phyloP scores from a whole-genome alignment of 495 filamentous ascomycete genomes.

The Annulohypoxylon stygium region DNA sequence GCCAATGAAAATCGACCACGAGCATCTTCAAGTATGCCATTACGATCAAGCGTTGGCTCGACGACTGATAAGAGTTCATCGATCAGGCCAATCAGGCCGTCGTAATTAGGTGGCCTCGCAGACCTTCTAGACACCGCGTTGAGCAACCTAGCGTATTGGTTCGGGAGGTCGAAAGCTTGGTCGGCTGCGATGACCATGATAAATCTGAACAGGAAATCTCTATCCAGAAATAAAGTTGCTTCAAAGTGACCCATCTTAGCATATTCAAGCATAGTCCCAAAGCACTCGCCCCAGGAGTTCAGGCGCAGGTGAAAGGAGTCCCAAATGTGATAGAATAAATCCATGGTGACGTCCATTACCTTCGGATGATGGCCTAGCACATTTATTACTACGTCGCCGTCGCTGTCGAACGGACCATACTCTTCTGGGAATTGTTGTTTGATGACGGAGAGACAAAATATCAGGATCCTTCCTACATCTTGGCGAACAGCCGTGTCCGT shows the following conservation, averaged over 20 bases:
- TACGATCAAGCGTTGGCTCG: constrained; percentile 61
- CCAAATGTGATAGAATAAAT: constrained; percentile 69
- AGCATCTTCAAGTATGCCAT: constrained; percentile 57
- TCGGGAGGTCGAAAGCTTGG: constrained; percentile 55
- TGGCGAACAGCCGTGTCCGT: constrained; percentile 71
- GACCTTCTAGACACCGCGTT: constrained; percentile 63
- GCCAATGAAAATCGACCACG: constrained; percentile 46
- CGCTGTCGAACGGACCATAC: constrained; percentile 56
- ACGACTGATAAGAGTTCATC: constrained; percentile 64
- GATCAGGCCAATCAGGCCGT: constrained; percentile 66
- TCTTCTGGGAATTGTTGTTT: constrained; percentile 57
- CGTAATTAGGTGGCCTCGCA: constrained; percentile 65
- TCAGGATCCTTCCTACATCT: constrained; percentile 67
- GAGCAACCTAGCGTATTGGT: constrained; percentile 59
- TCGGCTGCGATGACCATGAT: constrained; percentile 75
- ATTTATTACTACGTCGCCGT: constrained; percentile 34
- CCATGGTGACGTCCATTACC: constrained; percentile 35
- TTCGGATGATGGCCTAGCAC: constrained; percentile 4
- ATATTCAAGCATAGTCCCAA: constrained; percentile 73
- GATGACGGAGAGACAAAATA: constrained; percentile 66
- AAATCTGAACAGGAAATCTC: constrained; percentile 67
- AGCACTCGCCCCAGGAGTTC: constrained; percentile 85
- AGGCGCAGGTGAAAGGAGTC: constrained; percentile 65
- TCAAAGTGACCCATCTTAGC: constrained; percentile 68
- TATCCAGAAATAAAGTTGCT: constrained; percentile 66